A percentile compares a stretch with the other conserved stretches of the same genome.
Evolutionary conservation across 139 green algal species (phyloP).

Genomic region (Closterium sp.): DNA sequence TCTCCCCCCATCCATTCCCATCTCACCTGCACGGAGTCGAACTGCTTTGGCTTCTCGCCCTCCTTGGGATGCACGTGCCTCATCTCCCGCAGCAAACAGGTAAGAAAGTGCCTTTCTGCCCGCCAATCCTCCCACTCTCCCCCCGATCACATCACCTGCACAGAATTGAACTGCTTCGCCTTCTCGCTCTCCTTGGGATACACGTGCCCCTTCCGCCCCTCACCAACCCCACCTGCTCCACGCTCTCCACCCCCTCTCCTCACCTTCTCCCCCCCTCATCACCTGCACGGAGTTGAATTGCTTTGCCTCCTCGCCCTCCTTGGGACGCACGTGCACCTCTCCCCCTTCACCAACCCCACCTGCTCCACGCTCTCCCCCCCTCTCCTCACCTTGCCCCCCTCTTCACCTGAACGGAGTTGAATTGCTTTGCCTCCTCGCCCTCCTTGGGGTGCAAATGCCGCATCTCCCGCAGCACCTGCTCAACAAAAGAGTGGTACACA

Average conservation of each 20-base stretch:
- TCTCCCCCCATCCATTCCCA: too few species aligned
- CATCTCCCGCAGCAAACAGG: too few species aligned
- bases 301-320: neutral
- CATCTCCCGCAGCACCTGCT: constrained; percentile 1
- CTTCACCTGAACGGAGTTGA: neutral
- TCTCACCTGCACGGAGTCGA: too few species aligned
- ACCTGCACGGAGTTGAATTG: neutral
- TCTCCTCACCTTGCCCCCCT: neutral
- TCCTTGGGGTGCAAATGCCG: neutral
- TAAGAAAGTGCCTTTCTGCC: too few species aligned
- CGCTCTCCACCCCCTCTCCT: too few species aligned
- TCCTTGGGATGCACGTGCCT: too few species aligned
- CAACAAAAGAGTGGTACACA: neutral
- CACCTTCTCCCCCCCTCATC: neutral
- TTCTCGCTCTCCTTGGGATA: neutral
- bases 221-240: neutral
- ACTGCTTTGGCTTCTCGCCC: too few species aligned
- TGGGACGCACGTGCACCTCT: neutral
- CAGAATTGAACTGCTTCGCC: neutral
- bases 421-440: neutral
- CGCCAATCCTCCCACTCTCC: neutral
- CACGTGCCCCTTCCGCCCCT: neutral
- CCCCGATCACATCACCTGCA: neutral
- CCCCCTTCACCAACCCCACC: too few species aligned
- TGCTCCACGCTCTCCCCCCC: neutral